Percentiles rank a stretch among this genome's conserved stretches.
phyloP scores from a whole-genome alignment of 2,329 filamentous ascomycete species.

The Grosmannia clavigera region DNA sequence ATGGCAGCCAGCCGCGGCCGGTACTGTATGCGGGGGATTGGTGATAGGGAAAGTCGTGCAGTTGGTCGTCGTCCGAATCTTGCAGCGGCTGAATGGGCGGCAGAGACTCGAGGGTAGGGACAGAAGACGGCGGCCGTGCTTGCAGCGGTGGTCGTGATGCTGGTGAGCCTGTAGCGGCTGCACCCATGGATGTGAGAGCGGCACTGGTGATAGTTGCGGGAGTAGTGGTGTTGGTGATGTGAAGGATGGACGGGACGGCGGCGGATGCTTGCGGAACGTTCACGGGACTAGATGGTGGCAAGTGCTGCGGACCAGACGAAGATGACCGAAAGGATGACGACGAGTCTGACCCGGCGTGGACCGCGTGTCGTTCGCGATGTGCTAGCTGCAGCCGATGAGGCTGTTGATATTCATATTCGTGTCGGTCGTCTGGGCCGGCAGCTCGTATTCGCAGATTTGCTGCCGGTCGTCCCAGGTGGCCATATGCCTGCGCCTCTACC shows the following conservation, averaged over 20 bases:
- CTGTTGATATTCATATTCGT: background rate
- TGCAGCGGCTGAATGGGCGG: background rate
- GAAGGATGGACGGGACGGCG: background rate
- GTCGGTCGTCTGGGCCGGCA: background rate
- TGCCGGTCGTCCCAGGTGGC: background rate
- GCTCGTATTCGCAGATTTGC: background rate
- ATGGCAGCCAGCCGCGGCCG: background rate
- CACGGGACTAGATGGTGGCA: background rate
- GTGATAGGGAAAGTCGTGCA: background rate
- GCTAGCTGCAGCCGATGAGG: background rate
- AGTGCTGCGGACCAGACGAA: background rate
- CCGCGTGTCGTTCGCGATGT: background rate
- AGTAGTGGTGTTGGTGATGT: conserved; percentile 1
- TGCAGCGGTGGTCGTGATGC: background rate
- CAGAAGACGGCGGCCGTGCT: background rate
- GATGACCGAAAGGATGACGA: background rate
- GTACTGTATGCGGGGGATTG: background rate
- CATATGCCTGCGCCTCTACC: background rate
- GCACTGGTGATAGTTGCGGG: background rate
- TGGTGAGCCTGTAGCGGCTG: background rate
- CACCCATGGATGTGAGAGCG: background rate
- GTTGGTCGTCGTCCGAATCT: background rate
- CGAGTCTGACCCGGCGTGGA: background rate
- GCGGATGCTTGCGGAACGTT: background rate
- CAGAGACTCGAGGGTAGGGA: background rate